A percentile compares a stretch with the other conserved stretches of the same genome.
These are phyloP conservation scores for Mercurialis annua DNA, from an alignment of 345 rosid species.

Conservation along the genomic window DNA sequence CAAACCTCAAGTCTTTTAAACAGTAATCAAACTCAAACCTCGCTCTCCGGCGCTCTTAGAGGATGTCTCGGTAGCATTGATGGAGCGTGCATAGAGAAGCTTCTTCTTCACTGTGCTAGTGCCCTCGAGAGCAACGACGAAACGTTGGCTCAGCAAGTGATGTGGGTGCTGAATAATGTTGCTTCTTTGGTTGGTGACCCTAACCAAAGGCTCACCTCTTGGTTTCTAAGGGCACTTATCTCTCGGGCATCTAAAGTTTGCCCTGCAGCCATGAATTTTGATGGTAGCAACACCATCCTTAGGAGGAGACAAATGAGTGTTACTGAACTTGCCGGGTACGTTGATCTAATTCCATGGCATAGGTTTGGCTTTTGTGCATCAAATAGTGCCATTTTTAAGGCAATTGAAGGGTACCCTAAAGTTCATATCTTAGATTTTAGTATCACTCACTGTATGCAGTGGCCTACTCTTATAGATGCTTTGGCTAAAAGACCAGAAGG, in stretches of 20 bases:
- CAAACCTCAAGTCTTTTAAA: constrained; percentile 42
- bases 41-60: constrained; percentile 50
- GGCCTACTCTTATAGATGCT: constrained; percentile 70
- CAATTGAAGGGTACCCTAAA: constrained; percentile 43
- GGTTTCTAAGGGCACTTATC: constrained; percentile 63
- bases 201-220: constrained; percentile 58
- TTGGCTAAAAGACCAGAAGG: constrained; percentile 62
- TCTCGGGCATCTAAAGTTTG: constrained; percentile 57
- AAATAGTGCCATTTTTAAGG: constrained; percentile 47
- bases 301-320: constrained; percentile 53
- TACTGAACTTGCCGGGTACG: constrained; percentile 63
- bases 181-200: constrained; percentile 64
- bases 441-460: constrained; percentile 70
- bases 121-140: constrained; percentile 64
- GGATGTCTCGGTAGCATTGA: constrained; percentile 70
- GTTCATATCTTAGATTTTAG: constrained; percentile 65
- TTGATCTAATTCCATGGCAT: constrained; percentile 75
- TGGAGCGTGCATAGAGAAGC: constrained; percentile 68
- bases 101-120: constrained; percentile 66
- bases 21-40: constrained; percentile 30
- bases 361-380: constrained; percentile 69
- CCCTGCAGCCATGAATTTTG: constrained; percentile 43
- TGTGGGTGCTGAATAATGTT: constrained; percentile 83
- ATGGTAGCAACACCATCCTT: constrained; percentile 31
- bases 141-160: constrained; percentile 70